Percentiles rank a stretch among this genome's conserved stretches.
These are phyloP conservation scores for Entomortierella beljakovae DNA, from an alignment of 192 early-diverging fungal genomes.

Conservation along the genomic window DNA sequence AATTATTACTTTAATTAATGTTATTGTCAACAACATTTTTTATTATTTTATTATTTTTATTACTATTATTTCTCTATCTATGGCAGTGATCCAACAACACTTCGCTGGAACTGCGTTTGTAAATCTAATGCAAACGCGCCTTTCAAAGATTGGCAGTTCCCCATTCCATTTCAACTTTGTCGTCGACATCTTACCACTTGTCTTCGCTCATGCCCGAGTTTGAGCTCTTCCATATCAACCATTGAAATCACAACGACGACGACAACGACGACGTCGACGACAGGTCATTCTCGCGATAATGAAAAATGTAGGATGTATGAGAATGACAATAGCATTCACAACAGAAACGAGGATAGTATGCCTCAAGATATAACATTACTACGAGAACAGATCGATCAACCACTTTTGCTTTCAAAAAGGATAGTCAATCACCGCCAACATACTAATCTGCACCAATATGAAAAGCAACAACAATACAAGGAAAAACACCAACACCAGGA, in stretches of 20 bases:
- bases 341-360: neutral
- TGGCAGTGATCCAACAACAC: conserved; percentile 12
- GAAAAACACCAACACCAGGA: neutral
- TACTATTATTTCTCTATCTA: neutral
- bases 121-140: neutral
- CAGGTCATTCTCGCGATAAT: too few species aligned
- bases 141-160: conserved; percentile 29
- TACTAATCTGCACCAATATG: conserved; percentile 12
- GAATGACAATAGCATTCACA: neutral
- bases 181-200: conserved; percentile 6
- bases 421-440: neutral
- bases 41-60: conserved; percentile 1
- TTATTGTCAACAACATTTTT: neutral
- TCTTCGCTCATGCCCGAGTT: conserved; percentile 10
- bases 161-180: conserved; percentile 38
- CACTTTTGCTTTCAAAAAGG: neutral
- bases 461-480: neutral
- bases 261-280: neutral
- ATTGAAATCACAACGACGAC: neutral
- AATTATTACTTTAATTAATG: too few species aligned
- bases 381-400: neutral
- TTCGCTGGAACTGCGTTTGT: conserved; percentile 20
- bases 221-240: too few species aligned
- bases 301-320: too few species aligned
- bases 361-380: neutral